Evolutionary conservation across 495 filamentous ascomycete species (phyloP).

Genomic region (Trichoderma asperelloides): DNA sequence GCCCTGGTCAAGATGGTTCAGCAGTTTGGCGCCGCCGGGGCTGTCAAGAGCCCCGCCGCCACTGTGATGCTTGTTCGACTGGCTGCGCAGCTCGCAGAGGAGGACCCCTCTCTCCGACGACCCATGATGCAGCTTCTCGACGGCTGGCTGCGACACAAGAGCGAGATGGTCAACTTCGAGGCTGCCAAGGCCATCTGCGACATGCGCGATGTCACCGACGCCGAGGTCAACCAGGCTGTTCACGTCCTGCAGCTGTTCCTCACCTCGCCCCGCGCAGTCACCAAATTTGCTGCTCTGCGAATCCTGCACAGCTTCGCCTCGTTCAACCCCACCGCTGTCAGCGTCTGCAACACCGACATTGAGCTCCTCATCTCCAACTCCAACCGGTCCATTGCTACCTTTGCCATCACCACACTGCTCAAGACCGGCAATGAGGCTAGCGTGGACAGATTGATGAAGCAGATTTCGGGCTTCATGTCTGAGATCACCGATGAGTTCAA

Average conservation of each 20-base stretch:
- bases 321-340: constrained; percentile 88
- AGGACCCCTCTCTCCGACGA: constrained; percentile 78
- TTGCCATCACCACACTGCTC: constrained; percentile 93
- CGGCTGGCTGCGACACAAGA: constrained; percentile 96
- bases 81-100: constrained; percentile 90
- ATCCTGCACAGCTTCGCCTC: constrained; percentile 94
- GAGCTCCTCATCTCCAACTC: constrained; percentile 91
- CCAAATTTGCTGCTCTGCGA: constrained; percentile 94
- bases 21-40: constrained; percentile 85
- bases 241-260: constrained; percentile 94
- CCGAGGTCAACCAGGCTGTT: constrained; percentile 84
- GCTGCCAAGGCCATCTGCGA: constrained; percentile 96
- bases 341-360: constrained; percentile 92
- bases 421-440: constrained; percentile 97
- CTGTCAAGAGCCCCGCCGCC: constrained; percentile 89
- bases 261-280: constrained; percentile 90
- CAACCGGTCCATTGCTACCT: constrained; percentile 96
- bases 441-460: constrained; percentile 97
- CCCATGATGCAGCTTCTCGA: constrained; percentile 93
- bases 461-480: constrained; percentile 94
- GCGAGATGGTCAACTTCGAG: constrained; percentile 99
- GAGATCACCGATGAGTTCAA: constrained; percentile 99
- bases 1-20: constrained; percentile 99
- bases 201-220: constrained; percentile 85
- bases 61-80: constrained; percentile 86